phyloP scores from a whole-genome alignment of 768 basidiomycete genomes.

The Boletus vinaceobasis region DNA sequence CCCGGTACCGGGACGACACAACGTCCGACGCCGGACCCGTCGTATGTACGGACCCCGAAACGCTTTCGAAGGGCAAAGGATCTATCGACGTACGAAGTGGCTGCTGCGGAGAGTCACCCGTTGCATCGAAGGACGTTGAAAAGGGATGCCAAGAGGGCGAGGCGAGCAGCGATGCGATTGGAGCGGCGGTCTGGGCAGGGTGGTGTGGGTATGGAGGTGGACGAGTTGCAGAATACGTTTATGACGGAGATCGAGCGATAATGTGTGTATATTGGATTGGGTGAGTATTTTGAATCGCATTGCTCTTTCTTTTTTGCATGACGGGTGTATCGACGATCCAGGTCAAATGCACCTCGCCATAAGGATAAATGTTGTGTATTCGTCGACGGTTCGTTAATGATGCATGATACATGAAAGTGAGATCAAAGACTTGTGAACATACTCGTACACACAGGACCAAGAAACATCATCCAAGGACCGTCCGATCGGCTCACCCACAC shows the following conservation, averaged over 20 bases:
- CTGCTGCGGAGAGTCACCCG: constrained; percentile 42
- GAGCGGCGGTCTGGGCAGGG: constrained; percentile 1
- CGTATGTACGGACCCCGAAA: constrained; percentile 42
- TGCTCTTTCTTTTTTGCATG: no score
- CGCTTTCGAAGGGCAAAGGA: constrained; percentile 58
- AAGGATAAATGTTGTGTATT: background rate
- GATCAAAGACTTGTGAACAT: background rate
- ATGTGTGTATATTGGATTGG: background rate
- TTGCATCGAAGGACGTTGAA: constrained; percentile 58
- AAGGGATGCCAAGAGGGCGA: constrained; percentile 59
- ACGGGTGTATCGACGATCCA: no score
- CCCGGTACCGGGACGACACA: background rate
- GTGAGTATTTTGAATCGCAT: background rate
- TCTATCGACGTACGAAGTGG: constrained; percentile 50
- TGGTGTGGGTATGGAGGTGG: constrained; percentile 32
- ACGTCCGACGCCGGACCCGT: background rate
- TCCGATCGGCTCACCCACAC: background rate
- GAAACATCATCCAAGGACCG: background rate
- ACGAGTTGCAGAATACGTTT: constrained; percentile 21
- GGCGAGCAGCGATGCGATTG: constrained; percentile 45
- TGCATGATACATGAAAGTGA: background rate
- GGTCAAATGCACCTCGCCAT: background rate
- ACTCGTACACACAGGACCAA: no score
- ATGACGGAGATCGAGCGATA: constrained; percentile 20
- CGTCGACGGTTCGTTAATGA: background rate